phyloP scores from a whole-genome alignment of 768 basidiomycete species.

The Astraeus odoratus region DNA sequence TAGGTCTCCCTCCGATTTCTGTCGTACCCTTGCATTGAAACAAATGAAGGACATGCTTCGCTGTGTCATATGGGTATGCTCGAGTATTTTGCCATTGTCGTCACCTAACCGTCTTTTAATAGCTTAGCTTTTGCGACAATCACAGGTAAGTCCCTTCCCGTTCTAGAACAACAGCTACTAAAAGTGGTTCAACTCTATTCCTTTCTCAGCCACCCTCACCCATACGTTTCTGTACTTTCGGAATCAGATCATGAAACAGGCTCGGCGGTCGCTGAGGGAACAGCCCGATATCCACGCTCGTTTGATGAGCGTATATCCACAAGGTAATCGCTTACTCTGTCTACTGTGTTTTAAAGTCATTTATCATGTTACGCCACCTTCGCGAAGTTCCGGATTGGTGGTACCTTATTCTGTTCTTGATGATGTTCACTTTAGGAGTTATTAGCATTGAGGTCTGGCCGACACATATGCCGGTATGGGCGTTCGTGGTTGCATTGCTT shows the following conservation, averaged over 20 bases:
- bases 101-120: constrained; percentile 37
- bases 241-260: constrained; percentile 70
- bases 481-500: constrained; percentile 62
- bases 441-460: constrained; percentile 70
- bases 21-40: constrained; percentile 7
- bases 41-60: constrained; percentile 16
- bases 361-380: background rate
- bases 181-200: background rate
- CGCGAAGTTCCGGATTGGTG: constrained; percentile 75
- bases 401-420: constrained; percentile 63
- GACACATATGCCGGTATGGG: constrained; percentile 61
- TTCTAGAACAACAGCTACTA: background rate
- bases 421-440: constrained; percentile 66
- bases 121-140: constrained; percentile 79
- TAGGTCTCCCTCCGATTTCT: constrained; percentile 9
- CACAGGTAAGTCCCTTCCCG: constrained; percentile 38
- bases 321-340: constrained; percentile 13
- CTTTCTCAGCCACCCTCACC: constrained; percentile 19
- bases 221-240: constrained; percentile 55
- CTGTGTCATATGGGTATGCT: constrained; percentile 26
- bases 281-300: constrained; percentile 83
- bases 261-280: constrained; percentile 62
- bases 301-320: constrained; percentile 68
- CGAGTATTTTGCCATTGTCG: background rate
- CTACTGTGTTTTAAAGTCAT: background rate